These are phyloP conservation scores for Auriscalpium orientale DNA, from an alignment of 768 basidiomycete species.

Conservation along the genomic window DNA sequence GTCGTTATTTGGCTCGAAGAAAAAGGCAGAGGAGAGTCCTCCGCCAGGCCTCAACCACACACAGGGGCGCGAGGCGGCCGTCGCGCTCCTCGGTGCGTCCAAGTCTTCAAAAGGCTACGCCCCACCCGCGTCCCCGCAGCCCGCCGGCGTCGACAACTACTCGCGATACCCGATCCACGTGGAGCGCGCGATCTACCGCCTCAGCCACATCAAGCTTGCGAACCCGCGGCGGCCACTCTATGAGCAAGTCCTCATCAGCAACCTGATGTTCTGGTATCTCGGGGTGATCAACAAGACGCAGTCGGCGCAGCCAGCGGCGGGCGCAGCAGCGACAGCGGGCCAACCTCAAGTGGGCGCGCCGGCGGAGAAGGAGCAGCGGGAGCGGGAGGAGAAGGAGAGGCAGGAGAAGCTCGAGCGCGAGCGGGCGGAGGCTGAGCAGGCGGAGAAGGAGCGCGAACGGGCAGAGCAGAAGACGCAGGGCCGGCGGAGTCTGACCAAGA, in stretches of 20 bases:
- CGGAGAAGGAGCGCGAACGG: conserved; percentile 29
- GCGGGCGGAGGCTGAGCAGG: conserved; percentile 24
- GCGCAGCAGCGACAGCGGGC: conserved; percentile 25
- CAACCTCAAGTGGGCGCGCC: conserved; percentile 7
- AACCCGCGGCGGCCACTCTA: conserved; percentile 95
- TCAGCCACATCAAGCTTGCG: conserved; percentile 97
- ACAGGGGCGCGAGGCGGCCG: conserved; percentile 80
- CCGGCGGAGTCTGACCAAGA: conserved; percentile 59
- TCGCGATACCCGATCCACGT: conserved; percentile 97
- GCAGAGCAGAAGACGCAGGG: conserved; percentile 35
- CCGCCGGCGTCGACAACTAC: conserved; percentile 32
- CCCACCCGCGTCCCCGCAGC: conserved; percentile 54
- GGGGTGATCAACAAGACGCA: conserved; percentile 94
- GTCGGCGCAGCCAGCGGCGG: conserved; percentile 26
- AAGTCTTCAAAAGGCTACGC: conserved; percentile 67
- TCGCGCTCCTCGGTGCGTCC: conserved; percentile 76
- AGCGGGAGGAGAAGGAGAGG: conserved; percentile 31
- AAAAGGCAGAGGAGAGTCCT: conserved; percentile 73
- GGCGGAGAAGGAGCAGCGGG: conserved; percentile 11
- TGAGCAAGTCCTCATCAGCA: conserved; percentile 91
- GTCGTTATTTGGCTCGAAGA: conserved; percentile 79
- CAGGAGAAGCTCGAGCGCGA: conserved; percentile 35
- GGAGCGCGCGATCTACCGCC: conserved; percentile 92
- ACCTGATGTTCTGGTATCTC: conserved; percentile 99
- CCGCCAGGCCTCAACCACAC: conserved; percentile 28